phyloP scores from a whole-genome alignment of 202 grass and related monocot species.

The Zoysia matrella region DNA sequence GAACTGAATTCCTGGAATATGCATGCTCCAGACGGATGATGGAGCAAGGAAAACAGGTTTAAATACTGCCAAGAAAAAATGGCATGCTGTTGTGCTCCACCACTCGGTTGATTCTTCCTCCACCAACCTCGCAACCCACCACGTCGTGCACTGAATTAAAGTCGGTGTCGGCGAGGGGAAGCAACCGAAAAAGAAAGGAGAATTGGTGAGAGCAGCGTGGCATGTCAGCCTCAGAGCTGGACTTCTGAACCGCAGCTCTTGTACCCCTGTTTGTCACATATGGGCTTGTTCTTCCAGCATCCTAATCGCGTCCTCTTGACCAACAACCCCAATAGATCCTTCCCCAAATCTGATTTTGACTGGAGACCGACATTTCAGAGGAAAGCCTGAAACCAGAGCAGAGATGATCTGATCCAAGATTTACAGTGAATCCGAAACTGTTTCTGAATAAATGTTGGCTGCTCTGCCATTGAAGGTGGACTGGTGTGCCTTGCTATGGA shows the following conservation, averaged over 20 bases:
- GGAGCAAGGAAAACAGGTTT: background rate
- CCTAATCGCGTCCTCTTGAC: background rate
- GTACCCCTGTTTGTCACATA: background rate
- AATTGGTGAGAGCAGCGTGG: conserved; percentile 16
- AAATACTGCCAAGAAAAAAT: conserved; percentile 16
- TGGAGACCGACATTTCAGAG: background rate
- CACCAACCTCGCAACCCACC: conserved; percentile 40
- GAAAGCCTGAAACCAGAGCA: background rate
- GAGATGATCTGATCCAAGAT: background rate
- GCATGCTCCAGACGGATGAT: conserved; percentile 33
- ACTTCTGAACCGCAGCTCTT: conserved; percentile 51
- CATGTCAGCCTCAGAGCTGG: conserved; percentile 36
- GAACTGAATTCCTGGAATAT: conserved; percentile 1
- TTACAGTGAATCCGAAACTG: background rate
- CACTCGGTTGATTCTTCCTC: conserved; percentile 41
- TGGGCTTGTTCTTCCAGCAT: background rate
- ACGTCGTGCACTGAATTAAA: conserved; percentile 40
- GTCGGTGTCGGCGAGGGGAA: conserved; percentile 59
- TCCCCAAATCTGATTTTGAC: background rate
- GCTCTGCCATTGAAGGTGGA: background rate
- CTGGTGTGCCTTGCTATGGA: background rate
- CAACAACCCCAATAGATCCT: background rate
- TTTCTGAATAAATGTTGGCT: background rate
- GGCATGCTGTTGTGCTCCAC: conserved; percentile 34
- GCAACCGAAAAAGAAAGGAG: conserved; percentile 31